phyloP scores from a whole-genome alignment of 2,329 filamentous ascomycete genomes.

The Rhinocladiella similis region DNA sequence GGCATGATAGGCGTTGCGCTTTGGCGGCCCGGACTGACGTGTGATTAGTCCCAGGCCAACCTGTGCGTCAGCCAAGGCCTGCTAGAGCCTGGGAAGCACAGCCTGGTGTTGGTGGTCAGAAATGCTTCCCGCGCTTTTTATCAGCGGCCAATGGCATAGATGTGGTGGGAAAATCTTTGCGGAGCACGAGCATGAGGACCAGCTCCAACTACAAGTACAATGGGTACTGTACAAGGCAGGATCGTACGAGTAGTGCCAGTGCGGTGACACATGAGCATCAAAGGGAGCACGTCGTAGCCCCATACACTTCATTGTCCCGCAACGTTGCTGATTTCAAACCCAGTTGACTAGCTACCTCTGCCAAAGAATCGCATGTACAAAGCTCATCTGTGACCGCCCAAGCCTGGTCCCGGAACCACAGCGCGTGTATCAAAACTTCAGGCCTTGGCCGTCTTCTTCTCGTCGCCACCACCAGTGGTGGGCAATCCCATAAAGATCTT shows the following conservation, averaged over 20 bases:
- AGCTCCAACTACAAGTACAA: too few species aligned
- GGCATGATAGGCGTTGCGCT: neutral
- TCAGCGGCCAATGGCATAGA: neutral
- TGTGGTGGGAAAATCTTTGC: neutral
- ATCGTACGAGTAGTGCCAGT: too few species aligned
- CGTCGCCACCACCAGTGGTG: conserved; percentile 70
- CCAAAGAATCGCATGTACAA: neutral
- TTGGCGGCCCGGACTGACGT: neutral
- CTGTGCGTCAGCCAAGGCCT: neutral
- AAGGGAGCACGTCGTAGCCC: neutral
- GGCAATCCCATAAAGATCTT: conserved; percentile 85
- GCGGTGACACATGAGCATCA: neutral
- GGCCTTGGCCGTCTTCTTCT: conserved; percentile 42
- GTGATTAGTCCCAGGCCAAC: neutral
- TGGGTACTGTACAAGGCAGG: too few species aligned
- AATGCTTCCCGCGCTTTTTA: neutral
- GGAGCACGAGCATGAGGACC: neutral
- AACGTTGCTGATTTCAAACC: neutral
- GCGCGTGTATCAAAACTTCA: neutral
- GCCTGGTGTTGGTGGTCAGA: neutral
- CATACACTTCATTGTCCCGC: neutral
- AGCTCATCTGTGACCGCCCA: neutral
- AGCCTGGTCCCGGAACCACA: neutral
- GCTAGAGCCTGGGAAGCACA: neutral
- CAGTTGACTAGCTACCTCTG: neutral